Base-by-base conservation (phyloP, 805 yeast genomes). In the Ascoidea rubescens region DNA sequence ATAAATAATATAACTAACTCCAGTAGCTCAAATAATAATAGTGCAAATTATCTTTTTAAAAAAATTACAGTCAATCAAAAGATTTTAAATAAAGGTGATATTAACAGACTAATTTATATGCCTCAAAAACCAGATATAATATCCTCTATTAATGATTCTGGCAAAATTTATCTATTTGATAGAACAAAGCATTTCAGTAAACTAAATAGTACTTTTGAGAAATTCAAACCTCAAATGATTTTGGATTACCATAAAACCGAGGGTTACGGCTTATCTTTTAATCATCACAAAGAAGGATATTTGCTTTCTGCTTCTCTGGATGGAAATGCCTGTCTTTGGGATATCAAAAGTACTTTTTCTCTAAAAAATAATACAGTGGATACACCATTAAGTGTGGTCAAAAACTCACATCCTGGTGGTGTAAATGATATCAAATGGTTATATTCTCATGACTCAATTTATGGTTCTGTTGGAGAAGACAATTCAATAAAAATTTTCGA, bases 41-140 rank as follows among this genome's bases (percentile, higher is more conserved):
- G n/a, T n/a, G n/a, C n/a, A n/a, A 14, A 48, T 6, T 17, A 16
- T 49, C 43, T 14, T 8, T 52, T 50, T 37, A 57, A 46, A 49
- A 52, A 64, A 62, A 48, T 52, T 4, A 16, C 47, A 7, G 44
- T 28, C 7, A 44, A 47, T 4, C 95, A 86, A 64, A 73, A 75
- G 48, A 80, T 86, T n/a, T 71, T 76, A 42, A 88, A 81, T 57
- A 64, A 68, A 1, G 89, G 87, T 1, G 93, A 84, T 56, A 82
- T 89, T 52, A 87, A 87, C 62, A 75, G 78, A 55, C 81, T 85
- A 0, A 71, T 83, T 44, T 78, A 77, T 59, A 78, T 86, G 80
- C 95, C 96, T 0, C 91, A 84, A 58, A 90, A 90, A 60, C 93
- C 93, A 1, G 93, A 89, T 60, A 61, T 90, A 5, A 72, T 90